A percentile compares a stretch with the other conserved stretches of the same genome.
These are phyloP conservation scores for Cyberlindnera samutprakarnensis DNA, from an alignment of 805 yeast species.

Conservation along the genomic window DNA sequence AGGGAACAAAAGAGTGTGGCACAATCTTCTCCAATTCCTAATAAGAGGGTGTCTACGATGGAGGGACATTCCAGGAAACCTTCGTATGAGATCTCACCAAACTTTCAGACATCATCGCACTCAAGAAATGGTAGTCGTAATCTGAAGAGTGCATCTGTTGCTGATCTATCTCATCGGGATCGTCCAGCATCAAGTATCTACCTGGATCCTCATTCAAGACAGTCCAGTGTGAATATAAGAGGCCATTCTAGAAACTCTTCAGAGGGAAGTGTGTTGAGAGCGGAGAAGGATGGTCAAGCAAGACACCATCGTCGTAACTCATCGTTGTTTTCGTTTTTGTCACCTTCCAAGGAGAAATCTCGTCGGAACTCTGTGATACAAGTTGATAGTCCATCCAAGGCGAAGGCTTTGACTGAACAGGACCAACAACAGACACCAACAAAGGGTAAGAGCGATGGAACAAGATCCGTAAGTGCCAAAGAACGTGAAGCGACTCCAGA, in stretches of 20 bases:
- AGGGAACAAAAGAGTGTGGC: slow-evolving; percentile 6
- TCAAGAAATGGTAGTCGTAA: slow-evolving; percentile 14
- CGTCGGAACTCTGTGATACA: slow-evolving; percentile 12
- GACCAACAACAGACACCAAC: slow-evolving; percentile 10
- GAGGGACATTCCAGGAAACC: slow-evolving; percentile 25
- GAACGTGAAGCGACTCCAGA: slow-evolving; percentile 20
- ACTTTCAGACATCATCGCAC: slow-evolving; percentile 13
- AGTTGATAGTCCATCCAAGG: slow-evolving; percentile 10
- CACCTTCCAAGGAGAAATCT: slow-evolving; percentile 8
- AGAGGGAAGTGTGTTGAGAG: slow-evolving; percentile 26
- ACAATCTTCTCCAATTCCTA: slow-evolving; percentile 15
- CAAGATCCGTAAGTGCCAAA: slow-evolving; percentile 47
- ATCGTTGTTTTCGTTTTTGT: slow-evolving; percentile 47
- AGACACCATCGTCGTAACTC: slow-evolving; percentile 51
- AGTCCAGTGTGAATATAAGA: slow-evolving; percentile 24
- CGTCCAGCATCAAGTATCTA: slow-evolving; percentile 49
- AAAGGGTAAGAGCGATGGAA: slow-evolving; percentile 27
- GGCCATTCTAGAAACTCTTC: slow-evolving; percentile 38
- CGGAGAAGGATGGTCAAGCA: slow-evolving; percentile 16
- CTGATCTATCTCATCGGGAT: slow-evolving; percentile 27
- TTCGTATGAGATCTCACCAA: slow-evolving; percentile 19
- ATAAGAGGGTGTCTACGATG: slow-evolving; percentile 20
- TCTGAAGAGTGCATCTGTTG: slow-evolving; percentile 17
- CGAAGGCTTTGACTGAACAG: slow-evolving; percentile 12
- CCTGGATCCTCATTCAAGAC: slow-evolving; percentile 31